Base-by-base conservation (phyloP, 805 yeast genomes). In the Blastobotrys robertii region DNA sequence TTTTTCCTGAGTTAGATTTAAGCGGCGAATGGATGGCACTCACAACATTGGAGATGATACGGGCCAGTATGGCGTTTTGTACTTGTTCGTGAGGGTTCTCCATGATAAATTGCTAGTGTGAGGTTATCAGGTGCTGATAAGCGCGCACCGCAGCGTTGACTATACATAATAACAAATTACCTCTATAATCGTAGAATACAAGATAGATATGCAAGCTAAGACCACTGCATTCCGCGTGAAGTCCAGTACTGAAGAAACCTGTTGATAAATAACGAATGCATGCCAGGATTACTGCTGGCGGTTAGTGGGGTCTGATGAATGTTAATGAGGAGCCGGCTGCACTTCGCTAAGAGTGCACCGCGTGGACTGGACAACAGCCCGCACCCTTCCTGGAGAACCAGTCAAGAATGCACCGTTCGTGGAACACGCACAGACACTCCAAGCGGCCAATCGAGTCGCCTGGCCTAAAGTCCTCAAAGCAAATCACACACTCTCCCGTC, bases 401-500 rank as follows among this genome's bases (percentile, higher is more conserved):
- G 44, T 77, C 79, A 59, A 82, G 79, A 50, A 92, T 92, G 63
- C 98, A 92, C 49, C 74, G 68, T 58, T 87, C 87, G 56, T 92
- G 99, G 61, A 86, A 92, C 30, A 88, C 85, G 58, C 99, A 92
- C 10, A 92, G 69, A 59, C 99, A 92, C 60, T 90, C 97, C 45
- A 92, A 64, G 34, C 99, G 67, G 0, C 95, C 97, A 12, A 92
- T 90, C 55, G 81, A 81, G 43, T 87, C 92, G 1, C 95, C 95
- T 0, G 88, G 84, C 38, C 66, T 64, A 59, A 88, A 76, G 13
- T 84, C 94, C 58, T 92, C 98, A 48, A 90, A 76, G 57, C 99
- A 92, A 16, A 92, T 90, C 11, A 86, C 90, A 60, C 99, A 92
- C 60, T 92, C 97, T 19, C 25, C 25, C 4, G 25, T 19, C 4